A percentile compares a stretch with the other conserved stretches of the same genome.
Evolutionary conservation across 2,329 filamentous ascomycete genomes (phyloP).

Genomic region (Cordyceps militaris): DNA sequence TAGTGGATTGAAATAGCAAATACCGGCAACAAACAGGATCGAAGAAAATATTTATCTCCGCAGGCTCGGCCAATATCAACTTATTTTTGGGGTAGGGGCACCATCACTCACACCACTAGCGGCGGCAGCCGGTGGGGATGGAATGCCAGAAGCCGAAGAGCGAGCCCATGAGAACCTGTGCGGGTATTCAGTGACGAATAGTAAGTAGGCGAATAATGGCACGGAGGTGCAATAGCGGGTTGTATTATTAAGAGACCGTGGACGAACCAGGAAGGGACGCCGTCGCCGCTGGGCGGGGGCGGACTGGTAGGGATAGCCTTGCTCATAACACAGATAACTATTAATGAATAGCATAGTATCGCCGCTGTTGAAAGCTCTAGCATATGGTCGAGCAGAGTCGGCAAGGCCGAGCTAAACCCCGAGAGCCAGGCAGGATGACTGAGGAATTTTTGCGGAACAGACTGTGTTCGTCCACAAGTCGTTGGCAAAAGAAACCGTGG

Average conservation of each 20-base stretch:
- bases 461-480: neutral
- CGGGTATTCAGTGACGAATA: neutral
- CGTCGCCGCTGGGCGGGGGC: neutral
- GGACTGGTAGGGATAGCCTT: neutral
- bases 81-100: neutral
- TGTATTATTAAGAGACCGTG: neutral
- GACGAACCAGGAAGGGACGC: too few species aligned
- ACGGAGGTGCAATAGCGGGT: neutral
- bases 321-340: too few species aligned
- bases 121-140: neutral
- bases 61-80: slow-evolving; percentile 1
- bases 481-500: neutral
- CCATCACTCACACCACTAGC: neutral
- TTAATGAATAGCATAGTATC: neutral
- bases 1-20: neutral
- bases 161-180: slow-evolving; percentile 2
- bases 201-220: neutral
- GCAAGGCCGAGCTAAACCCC: slow-evolving; percentile 3
- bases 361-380: neutral
- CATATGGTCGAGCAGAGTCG: neutral
- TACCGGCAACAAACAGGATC: neutral
- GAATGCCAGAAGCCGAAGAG: slow-evolving; percentile 3
- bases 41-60: neutral
- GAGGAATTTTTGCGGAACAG: neutral
- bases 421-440: neutral